Conservation (phyloP, 2,329 filamentous ascomycete species). For the Graphium sp. region DNA sequence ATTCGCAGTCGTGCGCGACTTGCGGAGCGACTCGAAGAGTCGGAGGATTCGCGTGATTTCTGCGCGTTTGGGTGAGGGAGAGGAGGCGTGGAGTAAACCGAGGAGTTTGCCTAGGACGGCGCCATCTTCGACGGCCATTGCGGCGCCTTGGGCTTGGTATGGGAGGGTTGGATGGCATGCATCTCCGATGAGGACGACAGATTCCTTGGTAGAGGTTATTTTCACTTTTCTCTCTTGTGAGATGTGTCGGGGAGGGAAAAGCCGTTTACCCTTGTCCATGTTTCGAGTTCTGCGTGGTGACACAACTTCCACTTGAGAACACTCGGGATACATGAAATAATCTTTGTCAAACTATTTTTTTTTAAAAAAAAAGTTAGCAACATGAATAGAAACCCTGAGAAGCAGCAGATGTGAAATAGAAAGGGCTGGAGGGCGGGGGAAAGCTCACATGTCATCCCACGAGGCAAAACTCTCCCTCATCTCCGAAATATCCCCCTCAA, state of each 20-base stretch:
- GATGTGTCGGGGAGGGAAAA: too few species aligned
- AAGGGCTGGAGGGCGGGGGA: too few species aligned
- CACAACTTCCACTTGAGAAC: conserved; percentile 3
- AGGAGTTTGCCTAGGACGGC: conserved; percentile 13
- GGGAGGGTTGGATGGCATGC: conserved; percentile 9
- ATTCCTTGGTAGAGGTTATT: not conserved
- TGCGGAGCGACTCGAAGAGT: conserved; percentile 37
- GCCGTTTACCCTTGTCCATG: conserved; percentile 4
- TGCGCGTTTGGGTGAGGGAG: too few species aligned
- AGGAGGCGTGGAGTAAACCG: too few species aligned
- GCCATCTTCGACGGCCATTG: conserved; percentile 11
- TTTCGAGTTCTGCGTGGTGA: conserved; percentile 2
- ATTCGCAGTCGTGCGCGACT: conserved; percentile 24
- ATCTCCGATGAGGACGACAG: conserved; percentile 7
- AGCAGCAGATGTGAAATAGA: too few species aligned
- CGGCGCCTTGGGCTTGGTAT: conserved; percentile 11
- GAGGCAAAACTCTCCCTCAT: too few species aligned
- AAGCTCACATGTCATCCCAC: too few species aligned
- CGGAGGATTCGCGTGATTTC: too few species aligned
- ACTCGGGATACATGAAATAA: conserved; percentile 1
- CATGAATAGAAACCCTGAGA: too few species aligned
- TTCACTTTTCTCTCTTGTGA: not conserved
- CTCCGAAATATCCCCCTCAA: too few species aligned
- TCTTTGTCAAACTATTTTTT: not conserved
- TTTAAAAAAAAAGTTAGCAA: not conserved